Evolutionary conservation across 371 early-diverging fungal species (phyloP).

Genomic region (Synchytrium microbalum): DNA sequence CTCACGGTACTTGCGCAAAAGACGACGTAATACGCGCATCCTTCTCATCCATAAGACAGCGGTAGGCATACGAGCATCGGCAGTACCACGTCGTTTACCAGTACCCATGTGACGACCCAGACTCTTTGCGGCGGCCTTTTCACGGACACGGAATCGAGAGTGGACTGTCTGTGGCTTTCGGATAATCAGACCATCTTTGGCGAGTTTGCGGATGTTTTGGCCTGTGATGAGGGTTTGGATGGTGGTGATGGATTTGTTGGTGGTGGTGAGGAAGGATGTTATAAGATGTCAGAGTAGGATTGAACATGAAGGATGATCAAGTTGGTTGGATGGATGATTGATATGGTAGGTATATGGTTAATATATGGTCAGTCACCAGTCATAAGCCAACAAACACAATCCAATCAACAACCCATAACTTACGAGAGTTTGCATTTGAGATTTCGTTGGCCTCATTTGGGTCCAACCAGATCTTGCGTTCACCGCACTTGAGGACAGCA

Average conservation of each 20-base stretch:
- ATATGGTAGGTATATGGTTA: neutral
- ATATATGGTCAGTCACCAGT: no score
- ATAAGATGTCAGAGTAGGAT: constrained; percentile 1
- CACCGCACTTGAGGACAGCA: constrained; percentile 96
- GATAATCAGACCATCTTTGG: constrained; percentile 96
- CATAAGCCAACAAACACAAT: no score
- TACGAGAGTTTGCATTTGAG: constrained; percentile 95
- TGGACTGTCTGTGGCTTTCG: constrained; percentile 89
- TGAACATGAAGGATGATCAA: constrained; percentile 7
- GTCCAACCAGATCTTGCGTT: constrained; percentile 99
- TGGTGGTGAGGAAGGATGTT: neutral
- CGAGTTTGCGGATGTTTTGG: constrained; percentile 94
- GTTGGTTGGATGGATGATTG: constrained; percentile 3
- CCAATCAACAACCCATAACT: no score
- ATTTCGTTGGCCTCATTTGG: constrained; percentile 96
- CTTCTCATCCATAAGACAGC: constrained; percentile 98
- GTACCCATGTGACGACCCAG: constrained; percentile 98
- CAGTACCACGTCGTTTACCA: constrained; percentile 97
- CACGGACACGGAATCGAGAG: constrained; percentile 96
- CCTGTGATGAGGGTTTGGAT: constrained; percentile 40
- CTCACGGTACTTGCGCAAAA: constrained; percentile 97
- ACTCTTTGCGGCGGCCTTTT: constrained; percentile 89
- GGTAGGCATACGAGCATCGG: constrained; percentile 98
- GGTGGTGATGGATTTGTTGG: neutral
- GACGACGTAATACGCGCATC: constrained; percentile 96